Conservation (phyloP, 2,329 filamentous ascomycete genomes). For the Graphium sp. region DNA sequence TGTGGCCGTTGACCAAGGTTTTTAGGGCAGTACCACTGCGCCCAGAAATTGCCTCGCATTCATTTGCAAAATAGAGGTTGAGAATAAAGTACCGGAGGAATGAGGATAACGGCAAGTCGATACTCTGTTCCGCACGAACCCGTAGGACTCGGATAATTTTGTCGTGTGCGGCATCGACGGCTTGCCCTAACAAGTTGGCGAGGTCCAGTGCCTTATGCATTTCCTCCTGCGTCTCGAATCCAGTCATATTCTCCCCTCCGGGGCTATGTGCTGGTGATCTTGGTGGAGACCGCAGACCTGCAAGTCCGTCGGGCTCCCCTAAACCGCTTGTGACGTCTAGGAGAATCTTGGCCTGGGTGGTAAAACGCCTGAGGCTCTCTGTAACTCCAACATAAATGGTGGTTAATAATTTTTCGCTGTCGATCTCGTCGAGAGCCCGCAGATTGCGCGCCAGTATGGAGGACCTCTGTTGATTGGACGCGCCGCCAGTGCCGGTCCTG, state of each 20-base stretch:
- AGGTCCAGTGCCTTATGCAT: constrained; percentile 63
- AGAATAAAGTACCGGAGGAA: constrained; percentile 73
- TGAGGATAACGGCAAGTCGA: constrained; percentile 45
- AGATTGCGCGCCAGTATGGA: constrained; percentile 77
- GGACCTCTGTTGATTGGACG: constrained; percentile 75
- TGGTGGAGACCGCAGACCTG: constrained; percentile 26
- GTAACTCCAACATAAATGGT: constrained; percentile 78
- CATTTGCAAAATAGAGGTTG: constrained; percentile 69
- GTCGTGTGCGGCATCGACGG: constrained; percentile 66
- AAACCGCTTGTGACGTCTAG: constrained; percentile 79
- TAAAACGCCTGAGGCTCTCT: constrained; percentile 70
- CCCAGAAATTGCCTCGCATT: constrained; percentile 73
- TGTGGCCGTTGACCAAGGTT: constrained; percentile 65
- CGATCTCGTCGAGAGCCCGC: constrained; percentile 63
- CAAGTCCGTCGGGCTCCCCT: constrained; percentile 10
- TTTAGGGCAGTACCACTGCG: constrained; percentile 61
- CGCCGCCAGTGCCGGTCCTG: constrained; percentile 18
- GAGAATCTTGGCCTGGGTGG: constrained; percentile 86
- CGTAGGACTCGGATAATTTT: constrained; percentile 60
- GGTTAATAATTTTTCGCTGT: constrained; percentile 68
- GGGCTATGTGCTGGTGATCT: constrained; percentile 38
- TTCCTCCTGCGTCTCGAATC: constrained; percentile 49
- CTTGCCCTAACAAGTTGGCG: constrained; percentile 60
- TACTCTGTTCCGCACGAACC: constrained; percentile 59
- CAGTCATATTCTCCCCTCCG: constrained; percentile 16